phyloP scores from a whole-genome alignment of 352 stramenopile genomes.

The Pythium coloratum region DNA sequence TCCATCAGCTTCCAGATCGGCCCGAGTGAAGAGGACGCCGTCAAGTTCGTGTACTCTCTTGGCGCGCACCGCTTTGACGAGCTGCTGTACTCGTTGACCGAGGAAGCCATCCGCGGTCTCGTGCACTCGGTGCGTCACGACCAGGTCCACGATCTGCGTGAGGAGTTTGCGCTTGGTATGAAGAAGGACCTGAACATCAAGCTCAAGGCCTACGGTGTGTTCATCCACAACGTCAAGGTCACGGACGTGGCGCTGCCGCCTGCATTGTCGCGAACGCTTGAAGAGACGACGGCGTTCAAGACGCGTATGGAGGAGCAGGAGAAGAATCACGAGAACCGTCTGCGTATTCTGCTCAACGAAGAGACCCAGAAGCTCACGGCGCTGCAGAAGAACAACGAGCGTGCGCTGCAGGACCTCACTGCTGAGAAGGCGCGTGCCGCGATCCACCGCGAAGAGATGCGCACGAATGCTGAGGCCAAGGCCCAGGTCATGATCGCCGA shows the following conservation, averaged over 20 bases:
- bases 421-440: conserved; percentile 62
- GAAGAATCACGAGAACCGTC: conserved; percentile 88
- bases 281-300: conserved; percentile 86
- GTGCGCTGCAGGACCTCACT: conserved; percentile 68
- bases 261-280: conserved; percentile 63
- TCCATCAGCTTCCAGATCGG: conserved; percentile 89
- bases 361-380: conserved; percentile 82
- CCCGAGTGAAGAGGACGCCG: conserved; percentile 67
- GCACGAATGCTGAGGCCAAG: conserved; percentile 72
- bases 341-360: conserved; percentile 82
- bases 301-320: conserved; percentile 88
- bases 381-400: conserved; percentile 80
- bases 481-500: conserved; percentile 72
- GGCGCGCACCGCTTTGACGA: conserved; percentile 83
- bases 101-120: conserved; percentile 76
- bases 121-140: conserved; percentile 84
- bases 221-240: conserved; percentile 89
- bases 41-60: conserved; percentile 86
- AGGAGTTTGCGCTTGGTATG: conserved; percentile 84
- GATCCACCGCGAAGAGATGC: conserved; percentile 81
- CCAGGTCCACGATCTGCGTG: conserved; percentile 75
- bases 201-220: conserved; percentile 65
- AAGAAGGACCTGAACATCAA: conserved; percentile 83
- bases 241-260: conserved; percentile 76
- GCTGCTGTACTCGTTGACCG: conserved; percentile 75